Evolutionary conservation across 805 yeast genomes (phyloP).

Genomic region (Wickerhamomyces alni): DNA sequence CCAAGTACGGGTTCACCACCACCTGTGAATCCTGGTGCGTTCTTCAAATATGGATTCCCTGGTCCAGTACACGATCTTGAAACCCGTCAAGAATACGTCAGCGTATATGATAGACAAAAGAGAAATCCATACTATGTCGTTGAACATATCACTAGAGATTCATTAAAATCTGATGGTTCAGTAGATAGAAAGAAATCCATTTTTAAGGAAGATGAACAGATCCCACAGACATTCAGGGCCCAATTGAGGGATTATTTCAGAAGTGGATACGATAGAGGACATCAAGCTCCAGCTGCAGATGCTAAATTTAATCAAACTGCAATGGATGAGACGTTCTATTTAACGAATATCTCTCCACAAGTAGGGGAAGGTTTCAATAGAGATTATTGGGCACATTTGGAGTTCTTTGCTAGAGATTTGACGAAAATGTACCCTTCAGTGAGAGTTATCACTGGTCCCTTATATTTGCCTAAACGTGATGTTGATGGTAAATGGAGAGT

Average conservation of each 20-base stretch:
- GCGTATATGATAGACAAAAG: constrained; percentile 79
- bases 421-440: constrained; percentile 69
- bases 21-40: constrained; percentile 68
- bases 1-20: no score
- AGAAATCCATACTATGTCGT: constrained; percentile 84
- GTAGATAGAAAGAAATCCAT: constrained; percentile 78
- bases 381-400: constrained; percentile 97
- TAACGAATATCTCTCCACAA: constrained; percentile 93
- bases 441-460: constrained; percentile 88
- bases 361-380: constrained; percentile 97
- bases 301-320: constrained; percentile 87
- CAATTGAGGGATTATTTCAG: constrained; percentile 82
- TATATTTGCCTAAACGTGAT: constrained; percentile 74
- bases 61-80: constrained; percentile 89
- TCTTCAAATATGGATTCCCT: constrained; percentile 90
- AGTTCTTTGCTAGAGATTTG: constrained; percentile 77
- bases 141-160: constrained; percentile 79
- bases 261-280: constrained; percentile 95
- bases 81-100: constrained; percentile 67
- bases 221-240: constrained; percentile 75
- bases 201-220: constrained; percentile 79
- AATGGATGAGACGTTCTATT: constrained; percentile 89
- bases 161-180: constrained; percentile 41
- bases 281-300: constrained; percentile 96
- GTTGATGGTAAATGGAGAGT: constrained; percentile 81